A percentile compares a stretch with the other conserved stretches of the same genome.
These are phyloP conservation scores for Scleromitrula shiraiana DNA, from an alignment of 2,329 filamentous ascomycete genomes.

Conservation along the genomic window DNA sequence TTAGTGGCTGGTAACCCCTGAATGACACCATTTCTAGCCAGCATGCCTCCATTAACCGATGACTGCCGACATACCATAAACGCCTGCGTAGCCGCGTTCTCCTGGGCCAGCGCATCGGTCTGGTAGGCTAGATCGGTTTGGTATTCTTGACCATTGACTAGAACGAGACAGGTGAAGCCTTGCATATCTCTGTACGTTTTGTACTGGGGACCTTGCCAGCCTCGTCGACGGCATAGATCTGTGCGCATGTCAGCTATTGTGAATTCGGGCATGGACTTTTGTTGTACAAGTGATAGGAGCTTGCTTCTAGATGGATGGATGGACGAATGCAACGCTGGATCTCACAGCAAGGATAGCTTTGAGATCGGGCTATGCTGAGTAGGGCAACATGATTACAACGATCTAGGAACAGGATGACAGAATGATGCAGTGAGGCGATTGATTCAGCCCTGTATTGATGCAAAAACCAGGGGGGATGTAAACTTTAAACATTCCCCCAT, in stretches of 20 bases:
- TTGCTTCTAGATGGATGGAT: no score
- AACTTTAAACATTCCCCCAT: slow-evolving; percentile 10
- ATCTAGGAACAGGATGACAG: slow-evolving; percentile 1
- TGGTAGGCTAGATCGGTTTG: slow-evolving; percentile 82
- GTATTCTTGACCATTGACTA: slow-evolving; percentile 95
- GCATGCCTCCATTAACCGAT: slow-evolving; percentile 92
- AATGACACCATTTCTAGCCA: slow-evolving; percentile 60
- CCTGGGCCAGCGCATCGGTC: slow-evolving; percentile 74
- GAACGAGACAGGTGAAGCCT: slow-evolving; percentile 82
- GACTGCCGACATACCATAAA: slow-evolving; percentile 98
- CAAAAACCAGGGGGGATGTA: slow-evolving; percentile 2
- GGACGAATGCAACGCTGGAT: slow-evolving; percentile 1
- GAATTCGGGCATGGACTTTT: slow-evolving; percentile 12
- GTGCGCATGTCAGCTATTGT: slow-evolving; percentile 29
- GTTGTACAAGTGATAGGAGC: slow-evolving; percentile 14
- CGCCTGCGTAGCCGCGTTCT: slow-evolving; percentile 90
- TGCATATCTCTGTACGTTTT: slow-evolving; percentile 66
- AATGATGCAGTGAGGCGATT: slow-evolving; percentile 4
- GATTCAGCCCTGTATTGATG: slow-evolving; percentile 8
- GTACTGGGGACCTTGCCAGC: slow-evolving; percentile 88
- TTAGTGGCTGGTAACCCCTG: slow-evolving; percentile 54
- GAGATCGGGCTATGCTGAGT: neutral
- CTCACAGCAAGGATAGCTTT: slow-evolving; percentile 4
- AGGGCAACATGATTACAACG: slow-evolving; percentile 1
- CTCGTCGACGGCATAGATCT: slow-evolving; percentile 92